A percentile compares a stretch with the other conserved stretches of the same genome.
Conservation (phyloP, 345 rosid genomes). For the Raphanus raphanistrum region DNA sequence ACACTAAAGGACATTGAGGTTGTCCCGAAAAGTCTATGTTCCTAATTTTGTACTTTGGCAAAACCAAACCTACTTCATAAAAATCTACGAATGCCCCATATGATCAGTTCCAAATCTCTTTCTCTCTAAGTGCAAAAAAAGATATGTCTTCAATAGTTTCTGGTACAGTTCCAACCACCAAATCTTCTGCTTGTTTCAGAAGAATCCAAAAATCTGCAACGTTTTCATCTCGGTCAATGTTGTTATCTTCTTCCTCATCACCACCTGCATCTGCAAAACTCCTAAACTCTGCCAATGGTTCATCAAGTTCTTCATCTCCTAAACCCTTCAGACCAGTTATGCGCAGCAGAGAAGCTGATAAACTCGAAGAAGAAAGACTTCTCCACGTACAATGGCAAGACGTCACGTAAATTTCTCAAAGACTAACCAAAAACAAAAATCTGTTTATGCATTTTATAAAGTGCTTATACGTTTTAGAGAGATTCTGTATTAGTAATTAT, state of each 20-base stretch:
- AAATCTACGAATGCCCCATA: constrained; percentile 3
- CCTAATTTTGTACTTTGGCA: constrained; percentile 11
- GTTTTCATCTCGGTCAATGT: neutral
- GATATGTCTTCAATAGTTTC: constrained; percentile 29
- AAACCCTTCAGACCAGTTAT: constrained; percentile 33
- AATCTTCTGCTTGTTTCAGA: neutral
- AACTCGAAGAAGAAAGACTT: constrained; percentile 7
- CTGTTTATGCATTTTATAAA: too few relatives aligned
- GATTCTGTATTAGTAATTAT: neutral
- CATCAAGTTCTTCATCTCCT: constrained; percentile 14
- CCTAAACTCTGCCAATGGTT: constrained; percentile 12
- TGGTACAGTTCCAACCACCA: constrained; percentile 1
- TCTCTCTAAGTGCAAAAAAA: constrained; percentile 7
- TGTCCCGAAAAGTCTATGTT: constrained; percentile 26
- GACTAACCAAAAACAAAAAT: neutral
- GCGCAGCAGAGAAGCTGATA: constrained; percentile 5
- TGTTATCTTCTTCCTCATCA: constrained; percentile 21
- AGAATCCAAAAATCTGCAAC: neutral
- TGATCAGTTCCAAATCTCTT: constrained; percentile 3
- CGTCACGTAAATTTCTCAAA: constrained; percentile 26
- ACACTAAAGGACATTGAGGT: neutral
- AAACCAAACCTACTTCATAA: neutral
- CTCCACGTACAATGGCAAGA: constrained; percentile 30
- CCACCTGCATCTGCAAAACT: constrained; percentile 22
- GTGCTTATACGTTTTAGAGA: neutral